phyloP scores from a whole-genome alignment of 2,329 filamentous ascomycete species.

The Nemania sp. region DNA sequence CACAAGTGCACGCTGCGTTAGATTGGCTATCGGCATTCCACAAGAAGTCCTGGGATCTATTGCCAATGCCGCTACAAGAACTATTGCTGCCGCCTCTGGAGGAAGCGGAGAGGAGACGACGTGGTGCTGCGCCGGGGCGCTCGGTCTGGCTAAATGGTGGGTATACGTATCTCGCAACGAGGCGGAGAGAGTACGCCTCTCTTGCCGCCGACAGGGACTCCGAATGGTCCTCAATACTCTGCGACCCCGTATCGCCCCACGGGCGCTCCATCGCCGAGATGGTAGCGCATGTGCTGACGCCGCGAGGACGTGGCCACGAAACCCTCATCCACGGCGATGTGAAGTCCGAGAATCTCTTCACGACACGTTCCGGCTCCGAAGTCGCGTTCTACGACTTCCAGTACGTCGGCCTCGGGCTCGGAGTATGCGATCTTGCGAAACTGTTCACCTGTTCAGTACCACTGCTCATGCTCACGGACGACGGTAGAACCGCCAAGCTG shows the following conservation, averaged over 20 bases:
- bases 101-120: slow-evolving; percentile 44
- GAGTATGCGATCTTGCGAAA: slow-evolving; percentile 69
- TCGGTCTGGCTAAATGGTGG: slow-evolving; percentile 67
- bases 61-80: slow-evolving; percentile 38
- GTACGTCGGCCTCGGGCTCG: slow-evolving; percentile 66
- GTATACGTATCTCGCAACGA: slow-evolving; percentile 70
- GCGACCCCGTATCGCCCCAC: slow-evolving; percentile 38
- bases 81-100: slow-evolving; percentile 60
- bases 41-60: slow-evolving; percentile 52
- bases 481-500: slow-evolving; percentile 3
- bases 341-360: slow-evolving; percentile 71
- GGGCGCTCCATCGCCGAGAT: slow-evolving; percentile 53
- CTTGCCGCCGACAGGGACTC: slow-evolving; percentile 52
- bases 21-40: slow-evolving; percentile 69
- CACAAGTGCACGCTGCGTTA: slow-evolving; percentile 58
- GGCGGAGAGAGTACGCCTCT: slow-evolving; percentile 57
- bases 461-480: slow-evolving; percentile 51
- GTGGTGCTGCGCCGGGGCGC: slow-evolving; percentile 32
- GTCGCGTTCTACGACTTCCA: slow-evolving; percentile 74
- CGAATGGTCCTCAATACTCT: slow-evolving; percentile 61
- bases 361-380: slow-evolving; percentile 50
- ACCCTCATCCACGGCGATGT: slow-evolving; percentile 71
- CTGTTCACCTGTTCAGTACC: slow-evolving; percentile 70
- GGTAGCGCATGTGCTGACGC: slow-evolving; percentile 56
- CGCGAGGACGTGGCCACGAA: slow-evolving; percentile 48